phyloP scores from a whole-genome alignment of 2,329 filamentous ascomycete genomes.

The Erysiphe pulchra region DNA sequence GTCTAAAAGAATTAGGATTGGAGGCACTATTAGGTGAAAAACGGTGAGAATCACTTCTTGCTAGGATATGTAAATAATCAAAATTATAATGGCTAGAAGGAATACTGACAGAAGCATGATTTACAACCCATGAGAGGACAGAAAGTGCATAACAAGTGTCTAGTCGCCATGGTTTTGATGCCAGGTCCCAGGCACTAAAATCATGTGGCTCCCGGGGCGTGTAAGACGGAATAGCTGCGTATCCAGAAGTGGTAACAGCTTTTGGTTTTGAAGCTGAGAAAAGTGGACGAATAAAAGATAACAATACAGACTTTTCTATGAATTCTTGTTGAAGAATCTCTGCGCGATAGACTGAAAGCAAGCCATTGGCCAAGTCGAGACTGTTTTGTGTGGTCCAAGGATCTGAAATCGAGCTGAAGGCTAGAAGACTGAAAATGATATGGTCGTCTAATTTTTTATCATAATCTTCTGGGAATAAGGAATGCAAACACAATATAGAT shows the following conservation, averaged over 20 bases:
- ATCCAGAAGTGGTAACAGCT: conserved; percentile 28
- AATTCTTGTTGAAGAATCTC: conserved; percentile 13
- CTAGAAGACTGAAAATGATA: conserved; percentile 13
- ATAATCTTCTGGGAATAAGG: background rate
- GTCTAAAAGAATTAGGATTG: conserved; percentile 42
- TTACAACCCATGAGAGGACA: conserved; percentile 35
- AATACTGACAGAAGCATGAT: conserved; percentile 21
- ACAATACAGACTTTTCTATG: conserved; percentile 30
- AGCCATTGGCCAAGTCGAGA: conserved; percentile 10
- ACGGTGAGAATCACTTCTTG: conserved; percentile 21
- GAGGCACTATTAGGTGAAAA: conserved; percentile 41
- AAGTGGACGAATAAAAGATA: conserved; percentile 36
- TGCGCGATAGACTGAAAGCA: conserved; percentile 12
- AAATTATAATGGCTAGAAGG: background rate
- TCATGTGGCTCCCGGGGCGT: conserved; percentile 16
- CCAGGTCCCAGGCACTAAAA: conserved; percentile 14
- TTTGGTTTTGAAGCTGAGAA: conserved; percentile 31
- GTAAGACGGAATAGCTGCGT: conserved; percentile 22
- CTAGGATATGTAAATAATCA: conserved; percentile 11
- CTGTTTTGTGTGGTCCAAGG: conserved; percentile 17
- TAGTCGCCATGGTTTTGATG: conserved; percentile 34
- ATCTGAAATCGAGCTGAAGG: conserved; percentile 13
- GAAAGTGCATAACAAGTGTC: conserved; percentile 23
- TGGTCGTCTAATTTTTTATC: background rate
- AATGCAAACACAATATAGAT: conserved; percentile 2